phyloP scores from a whole-genome alignment of 257 asterid species.

The Nicotiana knightiana region DNA sequence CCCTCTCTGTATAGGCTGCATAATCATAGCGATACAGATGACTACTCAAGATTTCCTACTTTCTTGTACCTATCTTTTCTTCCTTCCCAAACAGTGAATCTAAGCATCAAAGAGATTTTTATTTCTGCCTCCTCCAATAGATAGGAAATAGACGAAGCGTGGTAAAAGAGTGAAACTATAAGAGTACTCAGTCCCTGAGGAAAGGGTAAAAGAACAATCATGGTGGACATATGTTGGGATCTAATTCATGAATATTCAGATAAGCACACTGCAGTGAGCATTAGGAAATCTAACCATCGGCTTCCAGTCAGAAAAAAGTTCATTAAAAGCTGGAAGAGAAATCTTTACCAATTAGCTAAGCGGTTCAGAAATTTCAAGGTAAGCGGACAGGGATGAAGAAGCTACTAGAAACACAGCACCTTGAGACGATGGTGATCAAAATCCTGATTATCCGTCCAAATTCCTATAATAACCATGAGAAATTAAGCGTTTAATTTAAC shows the following conservation, averaged over 20 bases:
- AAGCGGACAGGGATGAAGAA: neutral
- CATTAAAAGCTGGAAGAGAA: neutral
- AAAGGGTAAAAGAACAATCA: neutral
- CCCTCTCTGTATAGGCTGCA: neutral
- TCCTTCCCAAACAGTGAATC: neutral
- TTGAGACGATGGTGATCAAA: neutral
- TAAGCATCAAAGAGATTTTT: neutral
- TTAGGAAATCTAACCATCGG: neutral
- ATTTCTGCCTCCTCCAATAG: neutral
- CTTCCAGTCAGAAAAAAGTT: neutral
- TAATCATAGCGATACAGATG: neutral
- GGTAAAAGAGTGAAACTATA: neutral
- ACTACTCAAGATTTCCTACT: neutral
- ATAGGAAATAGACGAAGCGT: neutral
- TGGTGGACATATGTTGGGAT: neutral
- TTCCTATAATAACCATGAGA: neutral
- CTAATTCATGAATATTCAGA: neutral
- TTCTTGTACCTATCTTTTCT: neutral
- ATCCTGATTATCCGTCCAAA: neutral
- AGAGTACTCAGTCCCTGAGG: neutral
- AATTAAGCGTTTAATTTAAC: neutral
- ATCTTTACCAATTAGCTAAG: neutral
- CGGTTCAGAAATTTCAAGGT: neutral
- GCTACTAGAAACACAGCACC: neutral
- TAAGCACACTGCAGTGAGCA: neutral